These are phyloP conservation scores for Russula brevipes DNA, from an alignment of 768 basidiomycete species.

Conservation along the genomic window DNA sequence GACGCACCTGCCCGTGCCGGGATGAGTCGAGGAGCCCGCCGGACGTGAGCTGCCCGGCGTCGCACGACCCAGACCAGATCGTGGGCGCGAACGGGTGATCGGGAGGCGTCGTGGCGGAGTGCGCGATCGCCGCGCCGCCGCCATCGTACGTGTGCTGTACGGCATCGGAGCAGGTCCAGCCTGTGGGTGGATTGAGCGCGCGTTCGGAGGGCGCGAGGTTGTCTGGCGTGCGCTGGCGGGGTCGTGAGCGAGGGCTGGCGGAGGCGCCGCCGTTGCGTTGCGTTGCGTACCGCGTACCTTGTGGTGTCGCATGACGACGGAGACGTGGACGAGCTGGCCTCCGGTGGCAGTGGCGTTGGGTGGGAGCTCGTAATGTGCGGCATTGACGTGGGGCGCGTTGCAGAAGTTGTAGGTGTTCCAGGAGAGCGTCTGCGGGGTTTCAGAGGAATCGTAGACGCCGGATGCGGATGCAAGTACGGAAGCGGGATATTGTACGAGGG, in stretches of 20 bases:
- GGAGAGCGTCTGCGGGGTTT: slow-evolving; percentile 37
- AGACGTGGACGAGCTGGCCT: slow-evolving; percentile 39
- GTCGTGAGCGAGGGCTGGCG: no score
- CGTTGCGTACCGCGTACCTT: slow-evolving; percentile 32
- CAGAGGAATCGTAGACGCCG: slow-evolving; percentile 44
- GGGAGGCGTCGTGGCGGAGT: slow-evolving; percentile 36
- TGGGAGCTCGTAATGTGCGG: slow-evolving; percentile 36
- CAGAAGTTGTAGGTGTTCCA: slow-evolving; percentile 54
- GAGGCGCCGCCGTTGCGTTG: no score
- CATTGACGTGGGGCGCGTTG: slow-evolving; percentile 45
- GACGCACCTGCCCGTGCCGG: slow-evolving; percentile 39
- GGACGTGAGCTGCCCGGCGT: slow-evolving; percentile 43
- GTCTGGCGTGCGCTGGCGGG: slow-evolving; percentile 42
- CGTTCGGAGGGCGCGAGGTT: slow-evolving; percentile 44
- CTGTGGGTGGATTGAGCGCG: slow-evolving; percentile 34
- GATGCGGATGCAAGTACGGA: slow-evolving; percentile 8
- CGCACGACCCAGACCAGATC: slow-evolving; percentile 48
- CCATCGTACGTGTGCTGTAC: slow-evolving; percentile 38
- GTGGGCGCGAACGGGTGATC: slow-evolving; percentile 42
- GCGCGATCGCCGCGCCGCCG: slow-evolving; percentile 37
- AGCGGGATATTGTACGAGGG: not conserved
- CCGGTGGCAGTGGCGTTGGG: slow-evolving; percentile 23
- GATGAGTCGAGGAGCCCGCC: slow-evolving; percentile 42
- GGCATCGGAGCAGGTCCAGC: slow-evolving; percentile 39
- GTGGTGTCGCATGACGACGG: slow-evolving; percentile 44